Conservation (phyloP, 2,329 filamentous ascomycete genomes). For the Pyrenophora tritici-repentis region DNA sequence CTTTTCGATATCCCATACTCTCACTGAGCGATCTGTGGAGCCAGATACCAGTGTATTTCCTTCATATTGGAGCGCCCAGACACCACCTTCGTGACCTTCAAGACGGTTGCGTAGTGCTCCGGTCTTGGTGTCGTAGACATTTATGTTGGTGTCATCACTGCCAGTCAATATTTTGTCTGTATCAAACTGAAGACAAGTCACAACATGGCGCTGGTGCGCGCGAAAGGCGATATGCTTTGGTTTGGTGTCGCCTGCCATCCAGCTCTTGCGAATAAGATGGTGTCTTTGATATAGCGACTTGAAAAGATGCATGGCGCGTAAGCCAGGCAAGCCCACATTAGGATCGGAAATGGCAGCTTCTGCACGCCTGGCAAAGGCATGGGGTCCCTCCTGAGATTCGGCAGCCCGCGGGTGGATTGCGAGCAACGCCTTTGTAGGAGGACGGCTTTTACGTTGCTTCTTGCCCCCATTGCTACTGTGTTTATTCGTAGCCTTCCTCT, state of each 20-base stretch:
- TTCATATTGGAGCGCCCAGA: conserved; percentile 96
- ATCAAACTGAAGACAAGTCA: conserved; percentile 97
- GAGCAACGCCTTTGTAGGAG: conserved; percentile 49
- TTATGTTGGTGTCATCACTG: conserved; percentile 95
- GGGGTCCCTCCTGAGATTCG: conserved; percentile 74
- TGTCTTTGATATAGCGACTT: conserved; percentile 96
- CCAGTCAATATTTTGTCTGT: conserved; percentile 97
- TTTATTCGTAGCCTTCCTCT: conserved; percentile 47
- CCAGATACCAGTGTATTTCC: conserved; percentile 94
- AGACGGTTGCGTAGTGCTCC: conserved; percentile 82
- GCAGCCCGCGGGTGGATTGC: conserved; percentile 55
- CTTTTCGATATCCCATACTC: conserved; percentile 98
- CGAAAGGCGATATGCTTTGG: conserved; percentile 93
- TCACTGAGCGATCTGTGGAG: conserved; percentile 94
- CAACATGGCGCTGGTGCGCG: conserved; percentile 94
- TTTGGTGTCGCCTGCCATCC: conserved; percentile 82
- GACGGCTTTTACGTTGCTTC: conserved; percentile 60
- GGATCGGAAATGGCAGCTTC: conserved; percentile 80
- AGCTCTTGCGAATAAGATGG: conserved; percentile 85
- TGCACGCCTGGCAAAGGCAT: conserved; percentile 85
- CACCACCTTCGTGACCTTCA: conserved; percentile 92
- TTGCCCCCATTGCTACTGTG: conserved; percentile 53
- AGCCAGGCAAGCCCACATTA: conserved; percentile 73
- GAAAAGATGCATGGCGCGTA: conserved; percentile 87
- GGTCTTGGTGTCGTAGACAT: conserved; percentile 97